Evolutionary conservation across 2,329 filamentous ascomycete species (phyloP).

Genomic region (Neonectria ditissima): DNA sequence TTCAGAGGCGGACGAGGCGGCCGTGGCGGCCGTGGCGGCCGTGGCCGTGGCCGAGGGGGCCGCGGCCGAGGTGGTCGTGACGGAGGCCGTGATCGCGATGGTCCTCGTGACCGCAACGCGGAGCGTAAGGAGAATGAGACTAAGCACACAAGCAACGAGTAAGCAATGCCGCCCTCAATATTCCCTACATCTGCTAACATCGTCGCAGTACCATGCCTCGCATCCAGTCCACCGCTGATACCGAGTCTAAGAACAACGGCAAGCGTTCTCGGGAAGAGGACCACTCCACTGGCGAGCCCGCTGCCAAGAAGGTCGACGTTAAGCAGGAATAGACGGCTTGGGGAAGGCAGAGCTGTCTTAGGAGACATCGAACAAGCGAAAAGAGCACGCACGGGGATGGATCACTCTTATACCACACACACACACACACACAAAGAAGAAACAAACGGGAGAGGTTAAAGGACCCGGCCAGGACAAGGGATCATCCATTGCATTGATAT

Average conservation of each 20-base stretch:
- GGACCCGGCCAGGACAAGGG: slow-evolving; percentile 25
- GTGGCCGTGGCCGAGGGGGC: slow-evolving; percentile 58
- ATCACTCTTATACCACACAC: slow-evolving; percentile 39
- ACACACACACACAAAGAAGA: slow-evolving; percentile 28
- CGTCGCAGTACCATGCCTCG: slow-evolving; percentile 46
- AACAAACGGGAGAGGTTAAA: slow-evolving; percentile 14
- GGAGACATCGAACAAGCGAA: slow-evolving; percentile 10
- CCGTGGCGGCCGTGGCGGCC: slow-evolving; percentile 55
- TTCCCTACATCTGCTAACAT: slow-evolving; percentile 28
- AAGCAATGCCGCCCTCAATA: slow-evolving; percentile 20
- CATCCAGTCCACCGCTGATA: slow-evolving; percentile 60
- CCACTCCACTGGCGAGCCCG: slow-evolving; percentile 55
- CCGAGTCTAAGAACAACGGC: slow-evolving; percentile 52
- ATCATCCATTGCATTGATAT: slow-evolving; percentile 39
- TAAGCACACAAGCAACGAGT: slow-evolving; percentile 46
- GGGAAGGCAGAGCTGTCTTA: slow-evolving; percentile 7
- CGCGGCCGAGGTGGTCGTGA: slow-evolving; percentile 57
- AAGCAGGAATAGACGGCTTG: slow-evolving; percentile 53
- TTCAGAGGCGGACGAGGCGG: slow-evolving; percentile 63
- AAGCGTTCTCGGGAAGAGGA: slow-evolving; percentile 70
- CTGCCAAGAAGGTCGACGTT: slow-evolving; percentile 72
- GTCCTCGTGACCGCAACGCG: slow-evolving; percentile 34
- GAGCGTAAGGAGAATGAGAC: slow-evolving; percentile 42
- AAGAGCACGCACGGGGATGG: slow-evolving; percentile 11
- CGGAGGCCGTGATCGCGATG: slow-evolving; percentile 50